Conservation (phyloP, 306 rosid species). For the Cicer bijugum region DNA sequence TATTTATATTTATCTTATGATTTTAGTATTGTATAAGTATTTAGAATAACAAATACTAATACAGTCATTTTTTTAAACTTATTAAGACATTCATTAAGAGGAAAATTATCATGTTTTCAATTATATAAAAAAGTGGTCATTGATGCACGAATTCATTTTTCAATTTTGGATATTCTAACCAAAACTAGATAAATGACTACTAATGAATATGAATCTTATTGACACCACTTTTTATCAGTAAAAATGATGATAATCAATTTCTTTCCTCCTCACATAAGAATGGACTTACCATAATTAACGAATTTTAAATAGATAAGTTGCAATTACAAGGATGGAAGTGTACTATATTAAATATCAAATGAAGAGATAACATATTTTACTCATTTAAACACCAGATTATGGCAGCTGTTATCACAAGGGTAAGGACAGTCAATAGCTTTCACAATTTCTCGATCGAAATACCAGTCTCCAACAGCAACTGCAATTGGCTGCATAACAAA, state of each 20-base stretch:
- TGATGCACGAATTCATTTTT: background rate
- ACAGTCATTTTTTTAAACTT: too few relatives aligned
- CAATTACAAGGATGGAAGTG: constrained; percentile 29
- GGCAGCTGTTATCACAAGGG: constrained; percentile 92
- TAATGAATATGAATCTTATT: constrained; percentile 30
- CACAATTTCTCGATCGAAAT: constrained; percentile 63
- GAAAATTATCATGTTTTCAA: background rate
- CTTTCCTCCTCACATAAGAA: constrained; percentile 28
- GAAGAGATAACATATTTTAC: constrained; percentile 38
- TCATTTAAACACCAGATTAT: constrained; percentile 81
- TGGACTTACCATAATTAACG: constrained; percentile 38
- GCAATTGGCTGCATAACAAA: constrained; percentile 71
- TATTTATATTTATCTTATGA: too few relatives aligned
- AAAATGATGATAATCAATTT: constrained; percentile 28
- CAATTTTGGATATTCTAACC: constrained; percentile 21
- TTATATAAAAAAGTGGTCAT: constrained; percentile 15
- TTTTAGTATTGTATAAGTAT: too few relatives aligned
- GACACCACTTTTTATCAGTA: constrained; percentile 30
- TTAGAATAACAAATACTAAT: too few relatives aligned
- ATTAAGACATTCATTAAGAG: background rate
- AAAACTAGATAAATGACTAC: constrained; percentile 25
- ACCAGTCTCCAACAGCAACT: constrained; percentile 90
- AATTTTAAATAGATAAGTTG: constrained; percentile 46
- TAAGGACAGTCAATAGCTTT: constrained; percentile 86
- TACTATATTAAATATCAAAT: background rate